Conservation (phyloP, 257 asterid species). For the Galeopsis tetrahit region DNA sequence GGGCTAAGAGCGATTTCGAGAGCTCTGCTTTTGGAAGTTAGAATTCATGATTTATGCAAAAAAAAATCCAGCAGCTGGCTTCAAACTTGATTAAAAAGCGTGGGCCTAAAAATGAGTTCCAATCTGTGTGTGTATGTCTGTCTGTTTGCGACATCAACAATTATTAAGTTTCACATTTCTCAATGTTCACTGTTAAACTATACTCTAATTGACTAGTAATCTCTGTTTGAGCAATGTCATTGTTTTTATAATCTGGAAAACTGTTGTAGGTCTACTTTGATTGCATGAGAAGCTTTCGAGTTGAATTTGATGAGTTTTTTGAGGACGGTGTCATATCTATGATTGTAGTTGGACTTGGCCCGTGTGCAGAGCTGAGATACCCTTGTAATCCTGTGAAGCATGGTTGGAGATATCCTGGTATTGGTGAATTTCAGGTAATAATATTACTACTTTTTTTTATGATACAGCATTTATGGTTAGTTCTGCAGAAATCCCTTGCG, state of each 20-base stretch:
- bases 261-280: conserved; percentile 85
- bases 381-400: conserved; percentile 86
- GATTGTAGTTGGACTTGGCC: conserved; percentile 87
- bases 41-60: conserved; percentile 5
- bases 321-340: conserved; percentile 71
- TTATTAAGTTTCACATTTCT: conserved; percentile 13
- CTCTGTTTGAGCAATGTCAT: conserved; percentile 26
- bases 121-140: neutral
- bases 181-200: conserved; percentile 10
- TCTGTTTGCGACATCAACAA: neutral
- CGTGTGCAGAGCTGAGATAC: conserved; percentile 88
- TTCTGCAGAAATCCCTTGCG: neutral
- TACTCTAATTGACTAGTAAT: conserved; percentile 18
- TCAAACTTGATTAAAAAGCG: conserved; percentile 2
- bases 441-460: conserved; percentile 4
- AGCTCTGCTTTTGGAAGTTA: neutral
- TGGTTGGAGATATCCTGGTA: conserved; percentile 93
- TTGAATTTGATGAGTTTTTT: conserved; percentile 76
- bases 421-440: conserved; percentile 92
- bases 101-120: conserved; percentile 25
- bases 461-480: neutral
- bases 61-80: conserved; percentile 4
- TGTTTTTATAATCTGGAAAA: conserved; percentile 34
- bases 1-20: conserved; percentile 6
- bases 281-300: conserved; percentile 92